Evolutionary conservation across 495 filamentous ascomycete species (phyloP), one percentile per base, ranked within the genome.

Genomic region (Penicillium psychrofluorescens): DNA sequence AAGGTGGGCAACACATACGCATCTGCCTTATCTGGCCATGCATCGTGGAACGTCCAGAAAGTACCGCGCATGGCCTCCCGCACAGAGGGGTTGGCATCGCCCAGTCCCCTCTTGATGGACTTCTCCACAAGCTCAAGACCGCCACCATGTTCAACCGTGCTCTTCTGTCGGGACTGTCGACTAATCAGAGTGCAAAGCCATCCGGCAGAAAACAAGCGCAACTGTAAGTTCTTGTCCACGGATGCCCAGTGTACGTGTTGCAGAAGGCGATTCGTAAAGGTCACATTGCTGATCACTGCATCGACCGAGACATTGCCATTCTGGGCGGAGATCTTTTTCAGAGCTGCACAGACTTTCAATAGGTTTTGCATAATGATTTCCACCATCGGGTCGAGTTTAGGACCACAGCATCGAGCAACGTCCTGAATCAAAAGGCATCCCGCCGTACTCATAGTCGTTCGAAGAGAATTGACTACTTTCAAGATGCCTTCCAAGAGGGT

Each of bases 171-270:
- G 4, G 79, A 64, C 58, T 95, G 86, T 46, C 86, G 85, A 42
- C 71, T 82, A 29, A 98, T 64, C 30, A 97, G 50, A 3, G 84
- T 88, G 61, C 79, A 86, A 10, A 97, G 65, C 92, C 92, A 98
- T 10, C 79, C 85, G 13, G 85, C 66, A 9, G 83, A 83, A 63
- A 80, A 95, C 2, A 77, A 77, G 39, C 92, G 80, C 22, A 90
- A 76, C 50, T 88, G 83, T 2, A 88, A 80, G 59, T 95, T 97
- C 68, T 95, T 98, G 59, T 97, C 92, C 56, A 90, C 83, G 41
- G 74, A 82, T 27, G 94, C 89, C 43, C 63, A 64, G 61, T 78
- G 80, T 29, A 97, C 70, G 53, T 96, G 90, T 53, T 94, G 85
- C 70, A 95, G 71, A 43, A 95, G 69, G 13, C 89, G 83, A 42